Percentiles rank a stretch among this genome's conserved stretches.
Conservation (phyloP, 805 yeast species). For the Starmerella khaoyaiensis region DNA sequence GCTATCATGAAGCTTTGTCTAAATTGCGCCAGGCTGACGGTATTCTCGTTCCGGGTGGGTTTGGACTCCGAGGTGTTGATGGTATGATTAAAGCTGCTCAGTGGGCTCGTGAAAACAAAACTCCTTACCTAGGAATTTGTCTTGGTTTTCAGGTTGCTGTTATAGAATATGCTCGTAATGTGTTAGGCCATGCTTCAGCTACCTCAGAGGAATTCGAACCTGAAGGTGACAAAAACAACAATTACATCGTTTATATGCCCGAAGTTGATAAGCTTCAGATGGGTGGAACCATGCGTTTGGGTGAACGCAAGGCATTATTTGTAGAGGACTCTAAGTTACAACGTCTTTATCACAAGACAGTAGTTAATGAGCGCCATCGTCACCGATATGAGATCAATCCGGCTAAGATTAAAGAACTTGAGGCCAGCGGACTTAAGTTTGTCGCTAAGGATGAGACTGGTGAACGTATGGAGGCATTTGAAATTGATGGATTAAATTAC, state of each 20-base stretch:
- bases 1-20: slow-evolving; percentile 93
- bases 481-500: slow-evolving; percentile 75
- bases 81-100: slow-evolving; percentile 96
- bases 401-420: slow-evolving; percentile 53
- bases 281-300: slow-evolving; percentile 99
- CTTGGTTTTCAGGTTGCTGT: slow-evolving; percentile 95
- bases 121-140: slow-evolving; percentile 94
- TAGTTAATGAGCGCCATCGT: slow-evolving; percentile 88
- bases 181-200: slow-evolving; percentile 53
- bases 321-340: slow-evolving; percentile 58
- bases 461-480: slow-evolving; percentile 88
- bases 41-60: slow-evolving; percentile 96
- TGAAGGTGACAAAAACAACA: slow-evolving; percentile 39
- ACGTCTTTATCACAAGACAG: slow-evolving; percentile 58
- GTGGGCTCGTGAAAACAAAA: slow-evolving; percentile 93
- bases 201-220: slow-evolving; percentile 72
- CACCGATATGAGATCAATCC: slow-evolving; percentile 98
- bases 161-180: slow-evolving; percentile 78
- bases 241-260: slow-evolving; percentile 93
- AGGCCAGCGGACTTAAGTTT: slow-evolving; percentile 66
- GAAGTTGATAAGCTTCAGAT: slow-evolving; percentile 89
- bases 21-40: slow-evolving; percentile 88
- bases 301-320: slow-evolving; percentile 81
- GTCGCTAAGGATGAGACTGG: slow-evolving; percentile 89
- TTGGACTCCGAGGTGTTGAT: slow-evolving; percentile 93